These are phyloP conservation scores for Alopecurus myosuroides DNA, from an alignment of 176 grass and related monocot species.

Conservation along the genomic window DNA sequence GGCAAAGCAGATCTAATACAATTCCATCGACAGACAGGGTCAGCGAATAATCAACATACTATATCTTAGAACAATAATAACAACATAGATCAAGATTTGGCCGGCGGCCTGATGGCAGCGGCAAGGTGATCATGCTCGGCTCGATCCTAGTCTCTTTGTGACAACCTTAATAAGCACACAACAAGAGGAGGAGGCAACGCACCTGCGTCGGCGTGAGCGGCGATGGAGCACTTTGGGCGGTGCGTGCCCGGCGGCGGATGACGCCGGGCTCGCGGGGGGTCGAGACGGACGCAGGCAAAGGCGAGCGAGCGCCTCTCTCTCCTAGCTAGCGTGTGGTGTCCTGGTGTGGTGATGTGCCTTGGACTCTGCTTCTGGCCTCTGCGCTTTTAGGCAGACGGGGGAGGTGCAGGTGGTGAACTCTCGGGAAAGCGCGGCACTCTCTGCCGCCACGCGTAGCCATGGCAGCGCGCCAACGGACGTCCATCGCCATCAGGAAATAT, in stretches of 20 bases:
- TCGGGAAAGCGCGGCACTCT: not conserved
- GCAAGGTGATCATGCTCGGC: not conserved
- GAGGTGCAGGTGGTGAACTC: slow-evolving; percentile 11
- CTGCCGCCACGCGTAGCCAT: not conserved
- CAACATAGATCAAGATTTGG: not conserved
- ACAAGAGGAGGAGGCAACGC: not conserved
- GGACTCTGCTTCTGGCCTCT: not conserved
- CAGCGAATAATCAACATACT: not conserved
- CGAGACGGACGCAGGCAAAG: not conserved
- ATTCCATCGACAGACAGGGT: not conserved
- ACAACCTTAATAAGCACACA: not conserved
- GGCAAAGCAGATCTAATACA: not conserved
- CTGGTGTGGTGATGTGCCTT: not conserved
- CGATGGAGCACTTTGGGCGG: not conserved
- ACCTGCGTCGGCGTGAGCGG: slow-evolving; percentile 13
- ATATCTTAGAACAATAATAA: not conserved
- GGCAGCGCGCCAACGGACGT: not conserved
- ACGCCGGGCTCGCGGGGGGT: not conserved
- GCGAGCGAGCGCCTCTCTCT: not conserved
- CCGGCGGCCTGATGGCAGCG: not conserved
- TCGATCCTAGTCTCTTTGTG: not conserved
- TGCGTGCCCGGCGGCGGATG: slow-evolving; percentile 7
- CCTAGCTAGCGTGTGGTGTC: not conserved
- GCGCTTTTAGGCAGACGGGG: not conserved
- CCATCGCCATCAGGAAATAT: not conserved